Base-by-base conservation (phyloP, 2,329 filamentous ascomycete species). In the Thermomyces lanuginosus region DNA sequence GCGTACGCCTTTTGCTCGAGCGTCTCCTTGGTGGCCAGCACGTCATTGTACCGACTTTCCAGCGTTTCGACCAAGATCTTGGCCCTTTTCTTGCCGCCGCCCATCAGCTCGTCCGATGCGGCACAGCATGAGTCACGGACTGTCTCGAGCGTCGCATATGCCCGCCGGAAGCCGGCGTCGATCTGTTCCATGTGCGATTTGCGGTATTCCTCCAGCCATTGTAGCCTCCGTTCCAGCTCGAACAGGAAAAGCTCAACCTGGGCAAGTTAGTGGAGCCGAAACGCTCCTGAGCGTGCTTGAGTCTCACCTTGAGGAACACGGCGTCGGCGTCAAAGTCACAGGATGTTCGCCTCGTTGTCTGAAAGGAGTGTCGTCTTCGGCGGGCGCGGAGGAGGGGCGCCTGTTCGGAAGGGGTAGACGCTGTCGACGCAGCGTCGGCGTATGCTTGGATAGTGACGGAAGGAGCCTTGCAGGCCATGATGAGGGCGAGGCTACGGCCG, bases 11-110 rank as follows among this genome's bases (percentile, higher is more conserved):
- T 95, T 42, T 92, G 83, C 44, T 89, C 82, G 41, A 95, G 57
- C 0, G 82, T 84, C 46, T 81, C 84, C 37, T 84, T 82, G 2
- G 78, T 79, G 9, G 69, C 75, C 36, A 98, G 56, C 1, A 79
- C 83, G 41, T 89, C 80, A 36, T 91, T 76, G 53, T 93, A 98
- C 36, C 80, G 69, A 15, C 67, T 66, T 51, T 98, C 89, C 8
- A 98, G 61, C 1, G 83, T 92, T 42, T 95, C 86, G 17, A 98
- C 82, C 59, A 95, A 75, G 32, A 95, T 71, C 37, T 81, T 78
- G 33, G 91, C 72, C 34, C 83, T 70, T 37, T 81, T 72, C 27
- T 80, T 75, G 12, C 89, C 84, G 19, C 79, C 80, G 30, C 83
- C 89, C 39, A 95, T 71, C 24, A 93, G 69, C 46, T 89, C 86